These are phyloP conservation scores for Euphorbia corollata DNA, from an alignment of 441 rosid genomes.

Conservation along the genomic window DNA sequence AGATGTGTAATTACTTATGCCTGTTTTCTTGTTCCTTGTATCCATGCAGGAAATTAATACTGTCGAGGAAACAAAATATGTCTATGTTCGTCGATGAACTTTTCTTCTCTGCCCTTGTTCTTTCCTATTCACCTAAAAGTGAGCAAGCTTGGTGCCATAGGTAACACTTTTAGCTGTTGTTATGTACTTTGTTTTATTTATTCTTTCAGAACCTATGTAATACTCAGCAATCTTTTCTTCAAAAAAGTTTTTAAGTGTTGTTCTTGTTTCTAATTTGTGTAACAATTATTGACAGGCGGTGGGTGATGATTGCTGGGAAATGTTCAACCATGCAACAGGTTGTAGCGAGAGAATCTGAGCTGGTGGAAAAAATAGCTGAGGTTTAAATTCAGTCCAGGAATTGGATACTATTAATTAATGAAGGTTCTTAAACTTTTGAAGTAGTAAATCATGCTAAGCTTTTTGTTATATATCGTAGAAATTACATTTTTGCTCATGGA, in stretches of 20 bases:
- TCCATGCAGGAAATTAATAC: constrained; percentile 55
- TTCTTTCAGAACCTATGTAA: not conserved
- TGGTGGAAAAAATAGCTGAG: constrained; percentile 84
- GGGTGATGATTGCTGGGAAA: constrained; percentile 67
- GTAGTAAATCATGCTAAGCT: not conserved
- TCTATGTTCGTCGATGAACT: constrained; percentile 56
- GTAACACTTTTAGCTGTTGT: constrained; percentile 22
- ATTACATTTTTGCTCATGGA: constrained; percentile 12
- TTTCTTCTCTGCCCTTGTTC: constrained; percentile 61
- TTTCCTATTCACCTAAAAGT: constrained; percentile 79
- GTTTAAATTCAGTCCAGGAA: constrained; percentile 50
- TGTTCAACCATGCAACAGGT: constrained; percentile 43
- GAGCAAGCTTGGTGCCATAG: constrained; percentile 95
- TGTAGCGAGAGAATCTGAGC: constrained; percentile 68
- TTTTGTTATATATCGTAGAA: too few relatives aligned
- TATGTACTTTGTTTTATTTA: constrained; percentile 5
- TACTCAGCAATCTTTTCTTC: not conserved
- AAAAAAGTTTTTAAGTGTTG: not conserved
- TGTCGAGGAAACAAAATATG: constrained; percentile 39
- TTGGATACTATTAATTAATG: constrained; percentile 34
- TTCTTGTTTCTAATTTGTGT: constrained; percentile 7
- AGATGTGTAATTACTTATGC: constrained; percentile 1
- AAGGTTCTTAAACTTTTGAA: constrained; percentile 43
- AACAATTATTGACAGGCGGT: constrained; percentile 51
- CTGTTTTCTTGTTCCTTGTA: constrained; percentile 13